A percentile compares a stretch with the other conserved stretches of the same genome.
Evolutionary conservation across 2,329 filamentous ascomycete species (phyloP).

Genomic region (Colletotrichum chrysophilum): DNA sequence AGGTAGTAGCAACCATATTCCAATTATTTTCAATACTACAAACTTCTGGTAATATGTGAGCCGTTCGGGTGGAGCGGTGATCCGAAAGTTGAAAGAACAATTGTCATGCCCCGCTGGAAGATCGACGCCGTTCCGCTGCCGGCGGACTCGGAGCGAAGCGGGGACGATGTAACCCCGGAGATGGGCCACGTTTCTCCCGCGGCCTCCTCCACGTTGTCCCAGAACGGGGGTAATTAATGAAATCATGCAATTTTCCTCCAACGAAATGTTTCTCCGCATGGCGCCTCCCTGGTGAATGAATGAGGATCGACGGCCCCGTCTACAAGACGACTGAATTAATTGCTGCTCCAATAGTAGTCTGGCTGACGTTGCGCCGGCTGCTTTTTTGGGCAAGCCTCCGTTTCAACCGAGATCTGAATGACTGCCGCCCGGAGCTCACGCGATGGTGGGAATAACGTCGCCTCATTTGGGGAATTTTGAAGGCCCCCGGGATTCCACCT

Average conservation of each 20-base stretch:
- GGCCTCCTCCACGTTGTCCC: not conserved
- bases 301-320: not conserved
- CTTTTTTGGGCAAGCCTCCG: not conserved
- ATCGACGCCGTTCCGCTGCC: not conserved
- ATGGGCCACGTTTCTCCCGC: not conserved
- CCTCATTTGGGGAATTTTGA: conserved; percentile 1
- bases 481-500: not conserved
- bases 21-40: not conserved
- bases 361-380: not conserved
- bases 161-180: not conserved
- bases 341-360: conserved; percentile 1
- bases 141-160: not conserved
- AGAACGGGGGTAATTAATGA: not conserved
- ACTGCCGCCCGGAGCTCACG: not conserved
- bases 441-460: not conserved
- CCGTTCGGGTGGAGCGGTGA: not conserved
- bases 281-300: not conserved
- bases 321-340: not conserved
- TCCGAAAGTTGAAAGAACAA: not conserved
- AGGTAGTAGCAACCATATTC: not conserved
- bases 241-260: conserved; percentile 11
- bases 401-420: not conserved
- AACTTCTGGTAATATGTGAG: not conserved
- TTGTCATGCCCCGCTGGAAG: not conserved
- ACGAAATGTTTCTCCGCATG: conserved; percentile 10